These are phyloP conservation scores for Ganoderma lingzhi DNA, from an alignment of 1,284 basidiomycete genomes.

Conservation along the genomic window DNA sequence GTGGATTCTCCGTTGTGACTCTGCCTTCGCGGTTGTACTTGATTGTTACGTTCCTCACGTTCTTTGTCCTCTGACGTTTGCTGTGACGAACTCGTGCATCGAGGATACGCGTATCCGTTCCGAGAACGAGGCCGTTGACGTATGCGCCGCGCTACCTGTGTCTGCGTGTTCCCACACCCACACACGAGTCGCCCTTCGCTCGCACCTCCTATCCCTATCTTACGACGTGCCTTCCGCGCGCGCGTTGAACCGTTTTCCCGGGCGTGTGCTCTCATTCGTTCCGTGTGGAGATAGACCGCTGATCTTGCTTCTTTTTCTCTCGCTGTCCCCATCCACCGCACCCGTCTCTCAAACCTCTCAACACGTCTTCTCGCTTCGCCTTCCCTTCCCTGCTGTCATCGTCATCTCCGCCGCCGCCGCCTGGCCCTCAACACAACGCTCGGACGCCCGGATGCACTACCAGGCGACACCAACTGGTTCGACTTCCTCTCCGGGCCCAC, in stretches of 20 bases:
- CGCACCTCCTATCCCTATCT: conserved; percentile 2
- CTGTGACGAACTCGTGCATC: background rate
- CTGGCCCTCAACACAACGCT: conserved; percentile 11
- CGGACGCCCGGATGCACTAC: conserved; percentile 7
- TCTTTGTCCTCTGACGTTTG: background rate
- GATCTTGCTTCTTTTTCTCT: background rate
- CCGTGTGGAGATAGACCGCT: conserved; percentile 12
- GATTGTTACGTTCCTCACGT: background rate
- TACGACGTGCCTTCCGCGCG: background rate
- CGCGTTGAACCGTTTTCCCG: conserved; percentile 7
- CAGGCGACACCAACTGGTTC: conserved; percentile 36
- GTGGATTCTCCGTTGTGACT: background rate
- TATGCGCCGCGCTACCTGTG: conserved; percentile 5
- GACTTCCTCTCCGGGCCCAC: conserved; percentile 35
- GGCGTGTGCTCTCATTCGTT: background rate
- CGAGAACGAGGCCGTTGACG: background rate
- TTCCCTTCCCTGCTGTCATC: background rate
- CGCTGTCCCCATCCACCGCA: background rate
- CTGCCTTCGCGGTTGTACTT: background rate
- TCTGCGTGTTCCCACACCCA: conserved; percentile 10
- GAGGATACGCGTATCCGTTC: background rate
- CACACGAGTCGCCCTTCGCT: conserved; percentile 3
- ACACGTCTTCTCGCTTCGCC: background rate
- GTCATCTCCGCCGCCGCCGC: background rate
- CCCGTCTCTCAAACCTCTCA: background rate